These are phyloP conservation scores for Purshia tridentata DNA, from an alignment of 306 rosid species.

Conservation along the genomic window DNA sequence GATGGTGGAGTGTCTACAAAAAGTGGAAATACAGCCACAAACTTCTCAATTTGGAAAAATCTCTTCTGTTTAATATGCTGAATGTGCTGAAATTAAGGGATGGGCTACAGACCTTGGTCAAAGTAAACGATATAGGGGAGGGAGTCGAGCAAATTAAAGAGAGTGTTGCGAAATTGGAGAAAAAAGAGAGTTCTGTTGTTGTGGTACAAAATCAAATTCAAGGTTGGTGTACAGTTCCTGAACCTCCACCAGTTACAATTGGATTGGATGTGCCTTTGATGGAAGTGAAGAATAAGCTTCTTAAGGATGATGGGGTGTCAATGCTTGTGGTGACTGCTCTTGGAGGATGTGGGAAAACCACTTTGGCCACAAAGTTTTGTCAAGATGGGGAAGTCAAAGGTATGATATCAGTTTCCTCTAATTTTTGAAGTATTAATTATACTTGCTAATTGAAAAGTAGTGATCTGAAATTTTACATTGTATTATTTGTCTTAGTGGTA, in stretches of 20 bases:
- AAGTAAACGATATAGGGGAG: background rate
- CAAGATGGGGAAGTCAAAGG: constrained; percentile 48
- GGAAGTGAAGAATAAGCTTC: constrained; percentile 47
- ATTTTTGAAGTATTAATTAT: background rate
- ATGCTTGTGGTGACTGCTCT: constrained; percentile 43
- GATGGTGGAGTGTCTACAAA: constrained; percentile 32
- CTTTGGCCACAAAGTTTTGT: constrained; percentile 43
- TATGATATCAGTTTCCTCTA: constrained; percentile 15
- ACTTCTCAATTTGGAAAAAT: constrained; percentile 28
- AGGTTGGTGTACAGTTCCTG: constrained; percentile 35
- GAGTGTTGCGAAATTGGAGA: background rate
- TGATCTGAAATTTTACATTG: background rate
- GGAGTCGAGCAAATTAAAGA: too few species aligned
- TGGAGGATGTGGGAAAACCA: constrained; percentile 57
- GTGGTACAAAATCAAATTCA: background rate
- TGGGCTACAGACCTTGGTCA: background rate
- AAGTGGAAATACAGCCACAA: constrained; percentile 29
- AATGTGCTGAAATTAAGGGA: constrained; percentile 17
- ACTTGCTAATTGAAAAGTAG: background rate
- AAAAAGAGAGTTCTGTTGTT: background rate
- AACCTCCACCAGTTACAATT: constrained; percentile 29
- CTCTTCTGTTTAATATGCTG: constrained; percentile 24
- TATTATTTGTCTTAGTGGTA: background rate
- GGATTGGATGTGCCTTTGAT: constrained; percentile 47
- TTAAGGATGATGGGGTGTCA: constrained; percentile 14